Evolutionary conservation across 23 red algal genomes (phyloP), one percentile per base, ranked within the genome.

Genomic region (Gracilaria domingensis): DNA sequence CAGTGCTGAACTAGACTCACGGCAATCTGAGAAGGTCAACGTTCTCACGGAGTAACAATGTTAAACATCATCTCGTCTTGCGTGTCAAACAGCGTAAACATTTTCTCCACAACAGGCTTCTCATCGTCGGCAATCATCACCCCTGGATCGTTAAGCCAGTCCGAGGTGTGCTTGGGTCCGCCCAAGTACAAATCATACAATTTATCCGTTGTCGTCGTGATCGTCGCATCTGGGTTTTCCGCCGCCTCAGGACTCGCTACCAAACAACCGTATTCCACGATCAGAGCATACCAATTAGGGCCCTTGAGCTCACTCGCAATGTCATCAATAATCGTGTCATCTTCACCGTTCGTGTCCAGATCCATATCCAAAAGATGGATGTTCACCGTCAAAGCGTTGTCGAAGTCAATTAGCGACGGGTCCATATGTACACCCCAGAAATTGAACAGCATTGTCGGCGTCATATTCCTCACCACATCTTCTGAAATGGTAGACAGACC

Each of bases 381-480:
- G 42, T 45, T 45, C 42, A 45, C 42, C 42, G 42, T 45, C 42
- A 45, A 45, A 45, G 42, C 4, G 4, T 45, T 45, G 42, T 45
- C 11, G 42, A 45, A 45, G 11, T 45, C 42, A 7, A 45, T 45
- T 45, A 2, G 18, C 7, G 54, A 21, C 4, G 75, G 3, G 47
- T 55, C 21, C 13, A 79, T 4, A 55, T 79, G 34, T 7, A 79
- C 75, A 30, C 47, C 75, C 29, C 29, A 79, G 75, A 38, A 79
- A 33, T 47, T 42, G 75, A 79, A 79, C 34, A 79, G 23, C 75
- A 79, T 79, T 79, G 3, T 5, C 23, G 51, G 47, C 12, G 33
- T 50, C 75, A 79, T 79, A 28, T 79, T 79, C 14, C 28, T 55
- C 13, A 79, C 42, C 34, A 79, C 39, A 4, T 79, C 75, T 9